Percentiles rank a stretch among this genome's conserved stretches.
These are phyloP conservation scores for Glycine tomentella DNA, from an alignment of 306 rosid species.

Conservation along the genomic window DNA sequence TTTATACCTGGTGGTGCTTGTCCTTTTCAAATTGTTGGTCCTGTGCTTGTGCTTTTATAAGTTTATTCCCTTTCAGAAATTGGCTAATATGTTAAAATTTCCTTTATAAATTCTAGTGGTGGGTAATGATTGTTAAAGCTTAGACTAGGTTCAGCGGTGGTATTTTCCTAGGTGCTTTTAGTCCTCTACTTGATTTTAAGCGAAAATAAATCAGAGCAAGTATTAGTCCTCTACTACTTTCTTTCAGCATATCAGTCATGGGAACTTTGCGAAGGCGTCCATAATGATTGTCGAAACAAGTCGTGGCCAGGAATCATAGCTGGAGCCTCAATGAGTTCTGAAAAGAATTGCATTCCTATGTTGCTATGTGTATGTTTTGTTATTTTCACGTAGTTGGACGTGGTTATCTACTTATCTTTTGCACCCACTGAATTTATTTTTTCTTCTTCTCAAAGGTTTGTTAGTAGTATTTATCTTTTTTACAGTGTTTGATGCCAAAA, in stretches of 20 bases:
- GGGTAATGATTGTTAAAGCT: background rate
- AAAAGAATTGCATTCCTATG: too few species aligned
- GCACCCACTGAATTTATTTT: too few species aligned
- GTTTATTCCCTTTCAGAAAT: background rate
- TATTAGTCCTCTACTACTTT: background rate
- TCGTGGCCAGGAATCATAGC: too few species aligned
- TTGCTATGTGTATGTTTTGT: too few species aligned
- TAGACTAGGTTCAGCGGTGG: conserved; percentile 15
- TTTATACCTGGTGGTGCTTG: background rate
- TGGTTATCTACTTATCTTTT: too few species aligned
- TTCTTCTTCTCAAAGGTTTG: too few species aligned
- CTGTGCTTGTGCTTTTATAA: background rate
- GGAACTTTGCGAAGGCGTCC: too few species aligned
- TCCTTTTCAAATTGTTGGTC: conserved; percentile 5
- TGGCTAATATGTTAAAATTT: conserved; percentile 1
- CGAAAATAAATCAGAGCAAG: background rate
- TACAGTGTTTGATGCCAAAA: too few species aligned
- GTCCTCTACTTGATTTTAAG: background rate
- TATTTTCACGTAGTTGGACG: too few species aligned
- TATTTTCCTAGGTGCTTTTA: conserved; percentile 5
- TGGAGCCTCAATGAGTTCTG: too few species aligned
- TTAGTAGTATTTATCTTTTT: too few species aligned
- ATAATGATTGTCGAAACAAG: too few species aligned
- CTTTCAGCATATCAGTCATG: conserved; percentile 7
- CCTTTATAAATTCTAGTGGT: conserved; percentile 12